Evolutionary conservation across 805 yeast species (phyloP).

Genomic region (Saccharomyces mikatae): DNA sequence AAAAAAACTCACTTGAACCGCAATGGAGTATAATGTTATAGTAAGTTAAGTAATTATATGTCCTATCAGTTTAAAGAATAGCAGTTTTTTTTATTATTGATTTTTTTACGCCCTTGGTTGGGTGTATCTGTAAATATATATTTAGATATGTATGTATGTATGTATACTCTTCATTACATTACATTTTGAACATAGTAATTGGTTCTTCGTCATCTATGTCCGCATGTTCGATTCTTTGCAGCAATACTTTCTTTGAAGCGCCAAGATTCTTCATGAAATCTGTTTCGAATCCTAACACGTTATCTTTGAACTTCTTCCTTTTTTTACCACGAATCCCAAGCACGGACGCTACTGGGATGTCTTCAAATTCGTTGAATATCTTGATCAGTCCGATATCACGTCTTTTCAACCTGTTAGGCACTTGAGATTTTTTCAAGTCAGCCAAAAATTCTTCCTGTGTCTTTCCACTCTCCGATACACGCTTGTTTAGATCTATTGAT

Average conservation of each 20-base stretch:
- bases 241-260: conserved; percentile 17
- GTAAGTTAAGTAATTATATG: not conserved
- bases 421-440: conserved; percentile 19
- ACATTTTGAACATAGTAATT: not conserved
- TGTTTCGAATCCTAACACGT: conserved; percentile 29
- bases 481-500: conserved; percentile 9
- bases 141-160: not conserved
- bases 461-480: conserved; percentile 5
- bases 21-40: not conserved
- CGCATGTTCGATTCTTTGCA: conserved; percentile 1
- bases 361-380: conserved; percentile 29
- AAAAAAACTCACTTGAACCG: not conserved
- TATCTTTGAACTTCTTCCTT: conserved; percentile 28
- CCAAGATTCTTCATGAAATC: conserved; percentile 22
- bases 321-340: conserved; percentile 33
- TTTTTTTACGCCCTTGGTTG: not conserved
- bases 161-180: not conserved
- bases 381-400: conserved; percentile 27
- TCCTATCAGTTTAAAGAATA: not conserved
- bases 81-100: not conserved
- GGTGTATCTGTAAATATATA: not conserved
- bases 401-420: conserved; percentile 16
- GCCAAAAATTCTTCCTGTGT: conserved; percentile 19
- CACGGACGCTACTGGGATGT: conserved; percentile 29
- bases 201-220: not conserved